phyloP scores from a whole-genome alignment of 2,329 filamentous ascomycete species.

The Penicillium sp. region DNA sequence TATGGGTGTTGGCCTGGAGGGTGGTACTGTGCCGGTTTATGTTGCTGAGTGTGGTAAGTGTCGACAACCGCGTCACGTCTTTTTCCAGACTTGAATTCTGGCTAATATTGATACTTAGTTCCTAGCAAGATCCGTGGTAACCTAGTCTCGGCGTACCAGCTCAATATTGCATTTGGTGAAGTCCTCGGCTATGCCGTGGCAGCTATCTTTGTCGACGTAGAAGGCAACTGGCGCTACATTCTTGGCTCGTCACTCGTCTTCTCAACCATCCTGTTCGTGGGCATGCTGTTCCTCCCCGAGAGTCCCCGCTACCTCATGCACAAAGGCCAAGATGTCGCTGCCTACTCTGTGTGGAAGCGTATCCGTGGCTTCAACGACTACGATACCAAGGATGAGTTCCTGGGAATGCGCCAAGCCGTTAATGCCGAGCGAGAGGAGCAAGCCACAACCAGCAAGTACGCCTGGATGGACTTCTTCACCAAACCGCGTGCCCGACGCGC shows the following conservation, averaged over 20 bases:
- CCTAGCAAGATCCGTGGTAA: conserved; percentile 63
- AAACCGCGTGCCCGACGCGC: conserved; percentile 61
- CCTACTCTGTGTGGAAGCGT: conserved; percentile 65
- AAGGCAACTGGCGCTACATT: conserved; percentile 67
- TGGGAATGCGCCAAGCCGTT: conserved; percentile 62
- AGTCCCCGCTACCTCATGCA: conserved; percentile 64
- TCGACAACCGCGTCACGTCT: neutral
- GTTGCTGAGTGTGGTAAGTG: conserved; percentile 55
- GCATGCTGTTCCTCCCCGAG: conserved; percentile 68
- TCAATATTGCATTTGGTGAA: conserved; percentile 69
- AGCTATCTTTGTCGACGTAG: conserved; percentile 65
- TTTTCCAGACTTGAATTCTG: neutral
- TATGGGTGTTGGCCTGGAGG: conserved; percentile 65
- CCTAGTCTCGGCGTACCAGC: conserved; percentile 66
- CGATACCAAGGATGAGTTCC: conserved; percentile 63
- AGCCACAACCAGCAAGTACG: conserved; percentile 52
- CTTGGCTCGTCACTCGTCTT: conserved; percentile 67
- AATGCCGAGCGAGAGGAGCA: conserved; percentile 52
- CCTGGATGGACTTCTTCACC: conserved; percentile 70
- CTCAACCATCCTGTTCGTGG: conserved; percentile 56
- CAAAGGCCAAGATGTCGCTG: conserved; percentile 55
- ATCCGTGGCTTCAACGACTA: conserved; percentile 56
- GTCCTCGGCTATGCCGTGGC: conserved; percentile 67
- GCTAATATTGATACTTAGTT: conserved; percentile 44
- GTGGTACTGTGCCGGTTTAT: conserved; percentile 68